A percentile compares a stretch with the other conserved stretches of the same genome.
phyloP scores from a whole-genome alignment of 2,329 filamentous ascomycete genomes.

The Lachnellula hyalina region DNA sequence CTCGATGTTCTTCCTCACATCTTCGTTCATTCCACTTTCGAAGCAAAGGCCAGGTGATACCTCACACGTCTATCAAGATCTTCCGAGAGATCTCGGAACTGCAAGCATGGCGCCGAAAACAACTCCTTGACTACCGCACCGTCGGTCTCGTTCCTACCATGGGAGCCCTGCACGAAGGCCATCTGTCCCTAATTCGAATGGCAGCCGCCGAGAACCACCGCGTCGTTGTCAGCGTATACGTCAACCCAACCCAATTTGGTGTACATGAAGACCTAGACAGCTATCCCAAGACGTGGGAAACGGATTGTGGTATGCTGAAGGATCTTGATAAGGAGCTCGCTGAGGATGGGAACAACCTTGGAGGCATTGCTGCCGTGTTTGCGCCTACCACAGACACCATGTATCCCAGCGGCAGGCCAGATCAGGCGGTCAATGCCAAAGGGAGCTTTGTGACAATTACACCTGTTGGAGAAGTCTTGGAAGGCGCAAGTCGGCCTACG shows the following conservation, averaged over 20 bases:
- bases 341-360: conserved; percentile 49
- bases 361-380: conserved; percentile 76
- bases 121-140: conserved; percentile 60
- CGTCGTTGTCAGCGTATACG: conserved; percentile 87
- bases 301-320: conserved; percentile 64
- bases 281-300: conserved; percentile 86
- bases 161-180: conserved; percentile 92
- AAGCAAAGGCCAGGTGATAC: conserved; percentile 34
- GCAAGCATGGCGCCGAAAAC: conserved; percentile 62
- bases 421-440: conserved; percentile 65
- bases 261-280: conserved; percentile 78
- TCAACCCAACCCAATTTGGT: conserved; percentile 96
- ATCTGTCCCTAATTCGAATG: conserved; percentile 77
- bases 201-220: conserved; percentile 80
- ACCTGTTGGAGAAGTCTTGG: conserved; percentile 72
- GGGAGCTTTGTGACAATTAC: conserved; percentile 92
- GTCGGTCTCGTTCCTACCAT: conserved; percentile 94
- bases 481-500: conserved; percentile 80
- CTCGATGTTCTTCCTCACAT: conserved; percentile 13
- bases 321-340: conserved; percentile 68
- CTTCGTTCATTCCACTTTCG: conserved; percentile 11
- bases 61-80: conserved; percentile 58
- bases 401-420: conserved; percentile 74
- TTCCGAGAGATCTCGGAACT: conserved; percentile 71
- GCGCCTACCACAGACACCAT: conserved; percentile 77